Base-by-base conservation (phyloP, 176 grass and related monocot species). In the Puya raimondii region DNA sequence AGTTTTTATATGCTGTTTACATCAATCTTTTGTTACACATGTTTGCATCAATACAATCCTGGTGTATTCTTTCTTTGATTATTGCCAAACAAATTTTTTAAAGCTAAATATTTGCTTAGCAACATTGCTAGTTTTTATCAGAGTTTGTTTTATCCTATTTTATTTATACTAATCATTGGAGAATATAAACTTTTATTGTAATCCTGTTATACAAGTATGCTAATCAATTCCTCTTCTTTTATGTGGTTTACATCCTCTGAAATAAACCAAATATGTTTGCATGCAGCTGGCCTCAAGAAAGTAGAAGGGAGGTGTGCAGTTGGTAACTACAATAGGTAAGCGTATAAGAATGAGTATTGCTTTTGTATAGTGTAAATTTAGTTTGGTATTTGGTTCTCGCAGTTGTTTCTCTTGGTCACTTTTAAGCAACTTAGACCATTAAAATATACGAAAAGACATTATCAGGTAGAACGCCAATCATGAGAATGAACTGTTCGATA, bases 251-350 rank as follows among this genome's bases (percentile, higher is more conserved):
- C 61, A 1, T 58, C 65, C 49, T 56, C 25, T 70, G 67, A 58
- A 79, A 18, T 81, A 53, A 51, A 49, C 59, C 10, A 80, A 66
- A 70, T 13, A 16, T 61, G 2, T 79, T 57, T 80, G 72, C 13
- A 59, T 83, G 70, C 73, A 92, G 93, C 85, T 66, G 81, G 82
- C 70, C 12, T 52, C 52, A 96, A 92, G 68, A 90, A 72, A 49
- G 89, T 92, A 71, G 93, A 92, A 85, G 93, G 88, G 75, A 91
- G 93, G 68, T 83, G 88, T 72, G 88, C 84, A 16, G 69, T 74
- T 89, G 93, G 81, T 79, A 69, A 87, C 74, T 96, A 87, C 48
- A 87, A 83, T 22, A 12, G 64, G 88, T 96, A 90, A 81, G 73
- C 26, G 20, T 10, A 50, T 23, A n/a, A 63, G 11, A 59, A 17